Conservation (phyloP, 2,329 filamentous ascomycete species). For the Nemania sp. region DNA sequence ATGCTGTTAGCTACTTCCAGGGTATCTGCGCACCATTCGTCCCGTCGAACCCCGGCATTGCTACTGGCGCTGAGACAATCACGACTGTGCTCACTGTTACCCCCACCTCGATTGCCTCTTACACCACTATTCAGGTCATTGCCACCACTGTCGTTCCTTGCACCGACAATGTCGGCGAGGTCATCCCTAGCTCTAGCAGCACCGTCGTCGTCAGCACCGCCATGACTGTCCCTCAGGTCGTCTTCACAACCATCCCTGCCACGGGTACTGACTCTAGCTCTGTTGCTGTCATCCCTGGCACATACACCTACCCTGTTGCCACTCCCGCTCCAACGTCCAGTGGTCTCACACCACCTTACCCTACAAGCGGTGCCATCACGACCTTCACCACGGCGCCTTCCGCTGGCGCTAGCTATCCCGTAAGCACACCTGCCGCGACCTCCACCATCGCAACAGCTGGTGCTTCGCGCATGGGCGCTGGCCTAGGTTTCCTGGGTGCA, state of each 20-base stretch:
- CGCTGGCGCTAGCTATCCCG: conserved; percentile 42
- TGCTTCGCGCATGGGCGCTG: conserved; percentile 45
- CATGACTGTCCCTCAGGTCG: conserved; percentile 50
- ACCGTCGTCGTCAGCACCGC: conserved; percentile 52
- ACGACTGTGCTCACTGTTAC: conserved; percentile 63
- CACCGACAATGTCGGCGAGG: conserved; percentile 51
- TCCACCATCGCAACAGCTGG: conserved; percentile 40
- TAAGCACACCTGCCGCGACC: conserved; percentile 26
- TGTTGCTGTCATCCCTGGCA: conserved; percentile 49
- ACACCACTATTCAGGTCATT: conserved; percentile 54
- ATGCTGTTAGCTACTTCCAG: conserved; percentile 82
- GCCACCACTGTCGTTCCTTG: conserved; percentile 58
- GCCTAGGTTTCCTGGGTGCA: conserved; percentile 52
- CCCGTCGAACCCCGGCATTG: conserved; percentile 79
- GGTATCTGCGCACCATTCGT: conserved; percentile 84
- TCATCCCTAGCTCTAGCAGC: conserved; percentile 56
- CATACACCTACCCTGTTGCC: conserved; percentile 43
- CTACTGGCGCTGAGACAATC: conserved; percentile 71
- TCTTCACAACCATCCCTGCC: conserved; percentile 42
- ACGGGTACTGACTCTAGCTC: conserved; percentile 43
- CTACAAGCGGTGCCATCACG: conserved; percentile 42
- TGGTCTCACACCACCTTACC: conserved; percentile 39
- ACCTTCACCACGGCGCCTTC: conserved; percentile 46
- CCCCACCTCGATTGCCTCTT: conserved; percentile 47
- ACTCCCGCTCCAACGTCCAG: conserved; percentile 40